Conservation (phyloP, 208 protist species). For the Angomonas deanei region DNA sequence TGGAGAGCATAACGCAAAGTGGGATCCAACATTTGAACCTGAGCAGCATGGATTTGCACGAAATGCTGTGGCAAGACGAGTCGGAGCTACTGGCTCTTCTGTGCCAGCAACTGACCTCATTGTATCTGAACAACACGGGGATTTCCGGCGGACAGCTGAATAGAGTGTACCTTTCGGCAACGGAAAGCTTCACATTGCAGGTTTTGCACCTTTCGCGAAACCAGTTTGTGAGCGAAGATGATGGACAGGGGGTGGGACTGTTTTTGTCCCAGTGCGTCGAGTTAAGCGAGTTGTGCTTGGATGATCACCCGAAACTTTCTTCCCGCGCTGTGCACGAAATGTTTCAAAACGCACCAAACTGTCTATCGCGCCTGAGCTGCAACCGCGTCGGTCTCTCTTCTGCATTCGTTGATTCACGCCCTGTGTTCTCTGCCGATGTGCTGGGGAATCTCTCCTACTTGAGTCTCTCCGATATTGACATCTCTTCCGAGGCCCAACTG, state of each 20-base stretch:
- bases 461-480: conserved; percentile 41
- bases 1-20: conserved; percentile 17
- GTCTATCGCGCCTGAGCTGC: conserved; percentile 35
- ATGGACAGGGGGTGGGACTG: conserved; percentile 22
- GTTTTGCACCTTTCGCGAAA: conserved; percentile 61
- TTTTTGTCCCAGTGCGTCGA: conserved; percentile 36
- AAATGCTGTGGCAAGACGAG: conserved; percentile 52
- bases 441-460: conserved; percentile 33
- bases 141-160: conserved; percentile 36
- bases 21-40: conserved; percentile 46
- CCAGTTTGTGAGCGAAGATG: conserved; percentile 24
- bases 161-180: conserved; percentile 12
- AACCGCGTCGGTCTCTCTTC: conserved; percentile 25
- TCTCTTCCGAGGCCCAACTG: conserved; percentile 18
- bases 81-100: conserved; percentile 29
- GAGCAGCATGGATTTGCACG: conserved; percentile 53
- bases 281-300: conserved; percentile 50
- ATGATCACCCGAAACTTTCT: conserved; percentile 41
- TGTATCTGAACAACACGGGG: conserved; percentile 45
- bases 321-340: conserved; percentile 20
- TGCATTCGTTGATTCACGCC: conserved; percentile 9
- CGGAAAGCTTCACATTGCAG: conserved; percentile 12
- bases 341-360: conserved; percentile 18
- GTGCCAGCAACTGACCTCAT: conserved; percentile 32
- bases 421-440: conserved; percentile 24